phyloP scores from a whole-genome alignment of 768 basidiomycete genomes.

The Suillus paluster region DNA sequence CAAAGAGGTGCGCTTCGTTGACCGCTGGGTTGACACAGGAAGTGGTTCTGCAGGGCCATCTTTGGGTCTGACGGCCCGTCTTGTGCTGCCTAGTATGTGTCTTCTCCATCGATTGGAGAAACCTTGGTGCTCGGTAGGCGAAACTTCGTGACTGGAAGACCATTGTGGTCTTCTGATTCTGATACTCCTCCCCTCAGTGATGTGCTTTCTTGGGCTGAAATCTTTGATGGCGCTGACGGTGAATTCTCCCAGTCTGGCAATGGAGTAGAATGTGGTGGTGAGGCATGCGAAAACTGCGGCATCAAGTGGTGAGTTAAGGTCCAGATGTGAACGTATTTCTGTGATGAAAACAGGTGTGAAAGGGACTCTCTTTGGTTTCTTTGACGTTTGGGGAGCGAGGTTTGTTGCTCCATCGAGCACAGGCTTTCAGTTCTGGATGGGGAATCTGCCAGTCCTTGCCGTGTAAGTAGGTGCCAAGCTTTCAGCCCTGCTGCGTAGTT shows the following conservation, averaged over 20 bases:
- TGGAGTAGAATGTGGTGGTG: slow-evolving; percentile 40
- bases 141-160: too few relatives aligned
- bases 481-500: slow-evolving; percentile 22
- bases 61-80: too few relatives aligned
- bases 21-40: too few relatives aligned
- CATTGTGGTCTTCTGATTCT: too few relatives aligned
- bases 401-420: slow-evolving; percentile 2
- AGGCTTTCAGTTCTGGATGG: slow-evolving; percentile 16
- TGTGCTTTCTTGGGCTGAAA: too few relatives aligned
- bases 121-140: too few relatives aligned
- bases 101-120: too few relatives aligned
- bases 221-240: slow-evolving; percentile 26
- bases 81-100: too few relatives aligned
- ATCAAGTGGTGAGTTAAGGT: slow-evolving; percentile 27
- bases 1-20: too few relatives aligned
- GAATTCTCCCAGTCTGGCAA: slow-evolving; percentile 42
- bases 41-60: too few relatives aligned
- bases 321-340: slow-evolving; percentile 32
- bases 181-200: background rate
- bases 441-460: slow-evolving; percentile 13
- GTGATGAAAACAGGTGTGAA: background rate
- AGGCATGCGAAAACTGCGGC: slow-evolving; percentile 41
- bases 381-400: background rate
- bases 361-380: background rate
- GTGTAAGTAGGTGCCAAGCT: slow-evolving; percentile 32